Conservation (phyloP, 345 rosid genomes). For the Excoecaria cochinchinensis region DNA sequence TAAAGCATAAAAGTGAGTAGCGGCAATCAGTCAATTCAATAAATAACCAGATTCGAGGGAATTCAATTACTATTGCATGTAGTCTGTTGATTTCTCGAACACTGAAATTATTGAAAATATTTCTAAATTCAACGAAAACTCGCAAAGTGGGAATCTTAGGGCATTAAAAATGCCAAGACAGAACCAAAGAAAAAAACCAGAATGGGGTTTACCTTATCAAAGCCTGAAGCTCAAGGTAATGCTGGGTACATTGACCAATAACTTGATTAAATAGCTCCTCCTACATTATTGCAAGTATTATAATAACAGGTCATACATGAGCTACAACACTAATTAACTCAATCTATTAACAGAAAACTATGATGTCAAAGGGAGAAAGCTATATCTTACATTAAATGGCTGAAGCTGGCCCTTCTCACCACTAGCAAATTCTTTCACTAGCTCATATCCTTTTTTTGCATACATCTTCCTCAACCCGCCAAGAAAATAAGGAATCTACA, state of each 20-base stretch:
- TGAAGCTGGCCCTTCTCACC: slow-evolving; percentile 37
- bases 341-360: neutral
- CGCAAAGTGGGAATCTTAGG: neutral
- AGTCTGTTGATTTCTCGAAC: neutral
- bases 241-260: slow-evolving; percentile 30
- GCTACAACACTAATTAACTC: neutral
- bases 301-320: neutral
- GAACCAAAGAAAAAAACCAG: neutral
- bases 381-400: slow-evolving; percentile 29
- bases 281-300: slow-evolving; percentile 10
- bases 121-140: neutral
- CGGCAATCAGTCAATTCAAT: neutral
- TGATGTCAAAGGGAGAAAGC: neutral
- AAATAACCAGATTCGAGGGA: neutral
- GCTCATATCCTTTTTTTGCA: slow-evolving; percentile 35
- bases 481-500: neutral
- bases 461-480: slow-evolving; percentile 22
- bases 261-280: slow-evolving; percentile 34
- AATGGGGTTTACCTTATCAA: slow-evolving; percentile 22
- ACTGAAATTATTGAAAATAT: neutral
- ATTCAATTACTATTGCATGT: neutral
- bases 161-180: neutral
- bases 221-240: slow-evolving; percentile 29
- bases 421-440: slow-evolving; percentile 27
- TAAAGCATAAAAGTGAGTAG: neutral